Percentiles rank a stretch among this genome's conserved stretches.
phyloP scores from a whole-genome alignment of 495 filamentous ascomycete genomes.

The Symbiotaphrina buchneri region DNA sequence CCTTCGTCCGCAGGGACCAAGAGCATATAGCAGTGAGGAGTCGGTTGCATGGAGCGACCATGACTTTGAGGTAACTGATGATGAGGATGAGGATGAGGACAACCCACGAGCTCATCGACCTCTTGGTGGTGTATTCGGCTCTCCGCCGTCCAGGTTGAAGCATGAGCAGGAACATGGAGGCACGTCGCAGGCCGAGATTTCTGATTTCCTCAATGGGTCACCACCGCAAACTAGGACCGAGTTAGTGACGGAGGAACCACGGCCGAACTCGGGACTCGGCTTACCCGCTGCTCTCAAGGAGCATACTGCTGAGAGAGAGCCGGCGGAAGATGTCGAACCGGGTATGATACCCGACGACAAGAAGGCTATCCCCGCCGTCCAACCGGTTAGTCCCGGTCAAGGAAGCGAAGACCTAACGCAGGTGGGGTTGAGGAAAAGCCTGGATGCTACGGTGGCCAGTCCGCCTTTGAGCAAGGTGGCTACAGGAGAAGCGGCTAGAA shows the following conservation, averaged over 20 bases:
- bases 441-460: too few species aligned
- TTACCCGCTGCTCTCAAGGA: background rate
- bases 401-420: slow-evolving; percentile 1
- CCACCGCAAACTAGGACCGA: background rate
- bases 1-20: background rate
- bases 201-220: background rate
- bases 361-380: too few species aligned
- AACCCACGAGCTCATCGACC: too few species aligned
- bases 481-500: too few species aligned
- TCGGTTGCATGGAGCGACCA: slow-evolving; percentile 4
- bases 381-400: background rate
- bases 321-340: too few species aligned
- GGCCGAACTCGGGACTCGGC: too few species aligned
- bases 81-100: slow-evolving; percentile 2
- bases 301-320: background rate
- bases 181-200: background rate
- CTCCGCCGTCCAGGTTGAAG: background rate
- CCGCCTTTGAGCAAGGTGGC: too few species aligned
- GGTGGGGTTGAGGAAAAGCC: slow-evolving; percentile 1
- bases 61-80: slow-evolving; percentile 3
- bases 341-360: too few species aligned
- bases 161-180: background rate
- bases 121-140: background rate
- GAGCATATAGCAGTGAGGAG: background rate
- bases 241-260: background rate